Conservation (phyloP, 768 basidiomycete genomes). For the Mycena maculata region DNA sequence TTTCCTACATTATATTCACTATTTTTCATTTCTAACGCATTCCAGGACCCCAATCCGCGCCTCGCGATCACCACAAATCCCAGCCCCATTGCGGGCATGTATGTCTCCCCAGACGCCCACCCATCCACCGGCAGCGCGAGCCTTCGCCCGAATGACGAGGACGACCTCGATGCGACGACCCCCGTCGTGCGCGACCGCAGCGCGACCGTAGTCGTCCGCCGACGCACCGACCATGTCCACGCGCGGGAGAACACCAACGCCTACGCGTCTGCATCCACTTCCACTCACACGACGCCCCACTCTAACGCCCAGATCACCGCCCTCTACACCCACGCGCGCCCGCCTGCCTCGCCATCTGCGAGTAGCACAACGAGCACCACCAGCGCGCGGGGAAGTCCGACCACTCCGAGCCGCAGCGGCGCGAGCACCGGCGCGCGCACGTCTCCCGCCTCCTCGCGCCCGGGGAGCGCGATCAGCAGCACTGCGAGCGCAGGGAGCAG, state of each 20-base stretch:
- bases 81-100: neutral
- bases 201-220: slow-evolving; percentile 33
- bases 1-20: neutral
- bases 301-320: neutral
- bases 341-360: slow-evolving; percentile 27
- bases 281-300: neutral
- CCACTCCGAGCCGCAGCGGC: slow-evolving; percentile 27
- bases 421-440: slow-evolving; percentile 51
- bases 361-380: slow-evolving; percentile 21
- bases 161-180: slow-evolving; percentile 27
- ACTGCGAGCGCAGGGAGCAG: too few relatives aligned
- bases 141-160: neutral
- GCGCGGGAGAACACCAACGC: slow-evolving; percentile 18
- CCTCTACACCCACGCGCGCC: slow-evolving; percentile 19
- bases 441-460: slow-evolving; percentile 10
- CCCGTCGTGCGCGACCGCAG: slow-evolving; percentile 34
- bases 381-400: slow-evolving; percentile 22
- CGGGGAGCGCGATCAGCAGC: too few relatives aligned
- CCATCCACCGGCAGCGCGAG: too few relatives aligned
- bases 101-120: too few relatives aligned
- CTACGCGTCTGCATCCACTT: neutral
- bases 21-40: neutral
- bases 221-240: slow-evolving; percentile 16
- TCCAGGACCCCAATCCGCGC: slow-evolving; percentile 5
- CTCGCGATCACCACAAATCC: slow-evolving; percentile 22